phyloP scores from a whole-genome alignment of 768 basidiomycete genomes.

The Tephrocybe sp. region DNA sequence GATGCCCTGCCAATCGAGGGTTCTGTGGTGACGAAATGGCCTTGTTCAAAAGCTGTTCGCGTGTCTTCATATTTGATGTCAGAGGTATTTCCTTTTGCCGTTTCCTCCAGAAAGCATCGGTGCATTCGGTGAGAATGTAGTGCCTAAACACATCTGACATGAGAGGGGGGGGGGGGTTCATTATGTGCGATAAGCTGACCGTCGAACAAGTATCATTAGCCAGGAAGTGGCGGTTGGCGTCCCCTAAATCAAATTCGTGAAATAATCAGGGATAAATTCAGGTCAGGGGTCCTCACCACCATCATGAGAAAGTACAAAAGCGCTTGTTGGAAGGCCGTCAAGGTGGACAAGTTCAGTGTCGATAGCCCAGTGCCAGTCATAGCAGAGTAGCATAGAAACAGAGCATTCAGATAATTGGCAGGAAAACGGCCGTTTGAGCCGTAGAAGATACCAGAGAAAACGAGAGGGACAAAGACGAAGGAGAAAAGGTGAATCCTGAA shows the following conservation, averaged over 20 bases:
- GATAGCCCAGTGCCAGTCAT: conserved; percentile 52
- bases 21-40: conserved; percentile 21
- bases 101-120: conserved; percentile 33
- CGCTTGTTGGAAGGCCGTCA: conserved; percentile 48
- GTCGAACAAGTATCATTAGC: conserved; percentile 66
- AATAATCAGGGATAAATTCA: not conserved
- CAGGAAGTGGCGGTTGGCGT: conserved; percentile 56
- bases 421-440: conserved; percentile 55
- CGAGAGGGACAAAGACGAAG: conserved; percentile 57
- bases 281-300: conserved; percentile 31
- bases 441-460: conserved; percentile 66
- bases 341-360: conserved; percentile 49
- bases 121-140: conserved; percentile 43
- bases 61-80: not conserved
- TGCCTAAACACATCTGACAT: no score
- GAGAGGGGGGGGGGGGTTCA: no score
- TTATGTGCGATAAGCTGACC: conserved; percentile 40
- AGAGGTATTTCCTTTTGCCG: not conserved
- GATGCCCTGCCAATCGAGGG: conserved; percentile 9
- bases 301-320: conserved; percentile 56
- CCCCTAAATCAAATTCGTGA: conserved; percentile 29
- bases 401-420: conserved; percentile 51
- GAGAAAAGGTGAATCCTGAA: conserved; percentile 51
- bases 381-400: conserved; percentile 64
- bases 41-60: conserved; percentile 23